Conservation (phyloP, 176 grass and related monocot genomes). For the Phoenix dactylifera region DNA sequence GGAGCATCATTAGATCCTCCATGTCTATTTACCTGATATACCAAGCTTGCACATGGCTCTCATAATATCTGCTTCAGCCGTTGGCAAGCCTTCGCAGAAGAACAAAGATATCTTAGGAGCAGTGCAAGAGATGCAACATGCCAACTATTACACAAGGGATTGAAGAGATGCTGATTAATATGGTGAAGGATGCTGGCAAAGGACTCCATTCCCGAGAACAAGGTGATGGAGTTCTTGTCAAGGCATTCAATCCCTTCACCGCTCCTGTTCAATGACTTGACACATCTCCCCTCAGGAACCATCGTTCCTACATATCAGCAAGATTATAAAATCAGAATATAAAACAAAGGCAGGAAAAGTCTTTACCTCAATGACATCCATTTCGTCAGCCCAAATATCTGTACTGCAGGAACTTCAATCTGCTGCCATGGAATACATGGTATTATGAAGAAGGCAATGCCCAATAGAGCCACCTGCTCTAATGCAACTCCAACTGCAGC, state of each 20-base stretch:
- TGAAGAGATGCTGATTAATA: conserved; percentile 34
- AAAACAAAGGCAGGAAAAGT: conserved; percentile 22
- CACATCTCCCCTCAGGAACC: conserved; percentile 40
- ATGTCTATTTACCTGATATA: no score
- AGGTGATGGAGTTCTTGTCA: conserved; percentile 34
- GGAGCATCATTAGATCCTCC: no score
- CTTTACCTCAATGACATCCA: conserved; percentile 41
- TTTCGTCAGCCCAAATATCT: conserved; percentile 36
- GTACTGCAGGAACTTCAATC: conserved; percentile 22
- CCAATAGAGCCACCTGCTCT: conserved; percentile 8
- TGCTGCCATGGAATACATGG: conserved; percentile 52
- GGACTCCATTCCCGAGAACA: conserved; percentile 23
- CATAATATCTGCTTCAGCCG: no score
- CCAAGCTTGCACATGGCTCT: no score
- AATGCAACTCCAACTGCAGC: conserved; percentile 6
- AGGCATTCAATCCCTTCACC: conserved; percentile 33
- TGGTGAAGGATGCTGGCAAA: conserved; percentile 51
- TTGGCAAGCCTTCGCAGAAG: background rate
- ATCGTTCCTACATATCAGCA: conserved; percentile 30
- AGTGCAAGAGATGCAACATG: conserved; percentile 32
- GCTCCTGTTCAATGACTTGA: conserved; percentile 31
- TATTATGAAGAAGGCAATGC: conserved; percentile 23
- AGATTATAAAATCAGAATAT: conserved; percentile 32
- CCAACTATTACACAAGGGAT: conserved; percentile 31
- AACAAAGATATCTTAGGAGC: conserved; percentile 3